These are phyloP conservation scores for Chaetoceros tenuissimus DNA, from an alignment of 108 stramenopile genomes.

Conservation along the genomic window DNA sequence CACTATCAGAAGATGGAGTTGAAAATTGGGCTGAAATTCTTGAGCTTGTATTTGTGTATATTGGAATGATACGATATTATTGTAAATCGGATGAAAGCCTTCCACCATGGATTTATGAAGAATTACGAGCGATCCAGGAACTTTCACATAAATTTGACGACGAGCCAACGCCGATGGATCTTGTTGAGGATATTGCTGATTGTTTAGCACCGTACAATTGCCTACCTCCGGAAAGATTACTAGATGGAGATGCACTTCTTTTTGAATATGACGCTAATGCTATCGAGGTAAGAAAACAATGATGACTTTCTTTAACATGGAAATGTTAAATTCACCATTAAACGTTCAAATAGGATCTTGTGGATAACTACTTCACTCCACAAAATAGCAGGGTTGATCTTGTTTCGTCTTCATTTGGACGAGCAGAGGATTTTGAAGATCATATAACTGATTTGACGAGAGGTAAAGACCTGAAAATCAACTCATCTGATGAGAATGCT, in stretches of 20 bases:
- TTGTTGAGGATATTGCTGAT: slow-evolving; percentile 69
- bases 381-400: slow-evolving; percentile 65
- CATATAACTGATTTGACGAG: slow-evolving; percentile 1
- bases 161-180: slow-evolving; percentile 64
- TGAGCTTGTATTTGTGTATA: slow-evolving; percentile 51
- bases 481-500: slow-evolving; percentile 6
- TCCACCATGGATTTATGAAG: slow-evolving; percentile 70
- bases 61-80: slow-evolving; percentile 66
- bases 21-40: slow-evolving; percentile 57
- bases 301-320: background rate
- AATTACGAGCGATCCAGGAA: slow-evolving; percentile 60
- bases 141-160: slow-evolving; percentile 58
- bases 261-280: slow-evolving; percentile 55
- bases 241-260: slow-evolving; percentile 62
- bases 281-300: slow-evolving; percentile 7
- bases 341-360: slow-evolving; percentile 24
- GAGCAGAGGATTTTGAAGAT: slow-evolving; percentile 47
- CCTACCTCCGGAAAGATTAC: slow-evolving; percentile 55
- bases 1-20: slow-evolving; percentile 60
- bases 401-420: slow-evolving; percentile 57
- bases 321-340: background rate
- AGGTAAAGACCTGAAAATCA: background rate
- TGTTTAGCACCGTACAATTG: slow-evolving; percentile 50
- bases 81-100: slow-evolving; percentile 31
- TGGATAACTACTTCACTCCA: slow-evolving; percentile 58